Evolutionary conservation across 306 rosid genomes (phyloP).

Genomic region (Delonix regia): DNA sequence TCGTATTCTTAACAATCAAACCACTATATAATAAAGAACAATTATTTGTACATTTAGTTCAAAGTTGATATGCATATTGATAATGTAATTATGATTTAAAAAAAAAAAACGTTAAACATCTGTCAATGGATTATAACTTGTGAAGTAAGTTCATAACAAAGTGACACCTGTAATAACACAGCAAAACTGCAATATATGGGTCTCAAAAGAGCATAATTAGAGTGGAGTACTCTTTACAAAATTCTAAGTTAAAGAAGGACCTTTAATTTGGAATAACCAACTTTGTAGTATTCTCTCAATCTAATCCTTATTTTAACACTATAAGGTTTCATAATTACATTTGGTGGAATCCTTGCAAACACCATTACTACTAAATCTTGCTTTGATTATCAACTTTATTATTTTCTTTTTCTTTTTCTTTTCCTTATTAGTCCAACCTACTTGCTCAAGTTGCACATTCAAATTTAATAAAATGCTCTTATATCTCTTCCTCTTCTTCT

Average conservation of each 20-base stretch:
- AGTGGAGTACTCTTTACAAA: background rate
- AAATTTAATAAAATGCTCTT: background rate
- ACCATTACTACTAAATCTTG: background rate
- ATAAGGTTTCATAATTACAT: conserved; percentile 6
- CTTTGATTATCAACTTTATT: background rate
- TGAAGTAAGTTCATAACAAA: background rate
- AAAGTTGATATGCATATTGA: too few species aligned
- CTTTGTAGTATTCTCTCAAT: background rate
- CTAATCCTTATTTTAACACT: background rate
- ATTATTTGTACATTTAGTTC: background rate
- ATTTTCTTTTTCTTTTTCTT: background rate
- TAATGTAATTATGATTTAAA: background rate
- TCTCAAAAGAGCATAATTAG: background rate
- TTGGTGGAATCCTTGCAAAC: background rate
- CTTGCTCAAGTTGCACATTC: background rate
- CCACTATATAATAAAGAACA: background rate
- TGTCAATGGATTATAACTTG: background rate
- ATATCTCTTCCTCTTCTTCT: background rate
- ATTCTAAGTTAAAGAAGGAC: background rate
- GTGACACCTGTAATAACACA: background rate
- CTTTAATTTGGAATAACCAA: conserved; percentile 10
- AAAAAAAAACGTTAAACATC: background rate
- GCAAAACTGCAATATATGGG: too few species aligned
- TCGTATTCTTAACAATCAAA: background rate
- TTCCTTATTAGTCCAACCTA: background rate